Percentiles rank a stretch among this genome's conserved stretches.
These are phyloP conservation scores for Fusarium tanahbumbuense DNA, from an alignment of 2,329 filamentous ascomycete species.

Conservation along the genomic window DNA sequence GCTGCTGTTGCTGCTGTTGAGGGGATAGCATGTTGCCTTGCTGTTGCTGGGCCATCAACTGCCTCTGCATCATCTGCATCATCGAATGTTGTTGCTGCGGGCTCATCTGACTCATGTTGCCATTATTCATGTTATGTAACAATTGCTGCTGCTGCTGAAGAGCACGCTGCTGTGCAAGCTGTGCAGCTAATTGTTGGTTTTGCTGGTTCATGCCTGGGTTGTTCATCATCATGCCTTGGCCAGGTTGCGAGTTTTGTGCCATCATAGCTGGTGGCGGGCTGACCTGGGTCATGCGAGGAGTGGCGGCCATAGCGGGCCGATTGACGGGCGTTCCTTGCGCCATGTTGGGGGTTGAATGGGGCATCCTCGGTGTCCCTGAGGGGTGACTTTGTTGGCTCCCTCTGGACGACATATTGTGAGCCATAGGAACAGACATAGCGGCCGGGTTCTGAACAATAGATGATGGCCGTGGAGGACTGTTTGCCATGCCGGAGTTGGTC, in stretches of 20 bases:
- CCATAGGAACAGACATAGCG: constrained; percentile 69
- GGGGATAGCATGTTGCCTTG: constrained; percentile 56
- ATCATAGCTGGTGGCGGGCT: constrained; percentile 72
- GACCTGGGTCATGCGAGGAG: constrained; percentile 71
- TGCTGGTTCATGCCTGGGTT: constrained; percentile 57
- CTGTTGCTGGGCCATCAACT: constrained; percentile 54
- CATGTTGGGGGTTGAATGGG: constrained; percentile 70
- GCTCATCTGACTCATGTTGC: constrained; percentile 54
- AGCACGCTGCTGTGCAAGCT: constrained; percentile 62
- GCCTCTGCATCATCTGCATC: constrained; percentile 54
- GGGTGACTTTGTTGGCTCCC: constrained; percentile 75
- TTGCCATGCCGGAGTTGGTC: constrained; percentile 74
- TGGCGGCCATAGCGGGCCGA: constrained; percentile 63
- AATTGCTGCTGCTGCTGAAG: constrained; percentile 56
- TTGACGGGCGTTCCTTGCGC: constrained; percentile 69
- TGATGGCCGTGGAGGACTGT: constrained; percentile 73
- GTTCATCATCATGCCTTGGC: constrained; percentile 63
- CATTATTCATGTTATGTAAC: constrained; percentile 53
- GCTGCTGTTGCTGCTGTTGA: constrained; percentile 56
- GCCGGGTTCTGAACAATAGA: constrained; percentile 72
- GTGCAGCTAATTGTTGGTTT: constrained; percentile 56
- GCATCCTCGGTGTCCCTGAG: constrained; percentile 72
- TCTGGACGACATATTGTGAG: constrained; percentile 71
- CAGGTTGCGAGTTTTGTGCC: constrained; percentile 67
- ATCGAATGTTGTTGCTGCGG: constrained; percentile 56